Percentiles rank a stretch among this genome's conserved stretches.
phyloP scores from a whole-genome alignment of 179 eudicot genomes.

The Silene noctiflora region DNA sequence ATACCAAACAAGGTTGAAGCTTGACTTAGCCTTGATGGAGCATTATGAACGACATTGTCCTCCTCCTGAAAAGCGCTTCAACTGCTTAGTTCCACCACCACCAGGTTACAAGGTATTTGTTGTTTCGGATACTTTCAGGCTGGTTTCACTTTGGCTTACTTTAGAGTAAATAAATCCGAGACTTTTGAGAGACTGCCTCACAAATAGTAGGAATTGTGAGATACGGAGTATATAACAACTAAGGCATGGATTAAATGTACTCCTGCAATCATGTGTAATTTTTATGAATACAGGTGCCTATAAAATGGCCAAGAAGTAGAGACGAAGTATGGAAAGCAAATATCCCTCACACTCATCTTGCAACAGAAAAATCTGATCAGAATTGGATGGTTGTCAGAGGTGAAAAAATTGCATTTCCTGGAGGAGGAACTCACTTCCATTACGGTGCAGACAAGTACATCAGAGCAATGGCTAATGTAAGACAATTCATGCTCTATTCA shows the following conservation, averaged over 20 bases:
- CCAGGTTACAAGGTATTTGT: constrained; percentile 42
- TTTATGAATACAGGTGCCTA: constrained; percentile 31
- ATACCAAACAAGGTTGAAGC: constrained; percentile 44
- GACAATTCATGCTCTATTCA: constrained; percentile 1
- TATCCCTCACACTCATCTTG: constrained; percentile 53
- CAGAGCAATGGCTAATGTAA: constrained; percentile 41
- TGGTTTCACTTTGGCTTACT: too few species aligned
- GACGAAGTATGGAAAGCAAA: constrained; percentile 55
- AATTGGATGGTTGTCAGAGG: constrained; percentile 54
- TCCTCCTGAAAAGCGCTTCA: constrained; percentile 47
- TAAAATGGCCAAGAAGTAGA: constrained; percentile 52
- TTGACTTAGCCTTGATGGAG: constrained; percentile 46
- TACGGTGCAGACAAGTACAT: constrained; percentile 50
- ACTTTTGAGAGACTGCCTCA: neutral
- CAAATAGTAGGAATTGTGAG: too few species aligned
- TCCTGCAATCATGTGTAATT: too few species aligned
- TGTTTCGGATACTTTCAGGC: neutral
- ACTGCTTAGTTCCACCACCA: constrained; percentile 55
- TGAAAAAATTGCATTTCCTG: constrained; percentile 45
- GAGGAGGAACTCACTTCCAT: constrained; percentile 55
- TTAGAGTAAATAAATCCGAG: neutral
- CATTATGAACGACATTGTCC: constrained; percentile 55
- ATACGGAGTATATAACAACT: too few species aligned
- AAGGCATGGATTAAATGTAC: too few species aligned
- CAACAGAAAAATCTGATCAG: constrained; percentile 52